Evolutionary conservation across 2,329 filamentous ascomycete species (phyloP).

Genomic region (Cadophora luteo-olivacea): DNA sequence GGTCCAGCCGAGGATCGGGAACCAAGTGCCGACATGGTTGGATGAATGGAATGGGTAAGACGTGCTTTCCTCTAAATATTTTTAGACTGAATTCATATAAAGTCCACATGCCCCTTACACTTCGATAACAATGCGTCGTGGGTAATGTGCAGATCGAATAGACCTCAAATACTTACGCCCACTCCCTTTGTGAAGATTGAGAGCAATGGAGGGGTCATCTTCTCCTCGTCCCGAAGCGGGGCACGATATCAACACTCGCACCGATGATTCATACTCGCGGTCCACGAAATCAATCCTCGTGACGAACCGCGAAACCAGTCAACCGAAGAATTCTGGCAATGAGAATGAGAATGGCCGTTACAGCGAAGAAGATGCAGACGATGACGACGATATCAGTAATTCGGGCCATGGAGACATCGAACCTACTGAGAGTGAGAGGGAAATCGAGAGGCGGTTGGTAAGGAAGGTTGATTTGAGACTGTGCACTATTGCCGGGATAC

Average conservation of each 20-base stretch:
- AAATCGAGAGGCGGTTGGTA: constrained; percentile 54
- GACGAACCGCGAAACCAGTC: background rate
- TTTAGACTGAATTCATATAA: background rate
- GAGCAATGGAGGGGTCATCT: constrained; percentile 10
- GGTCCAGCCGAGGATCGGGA: background rate
- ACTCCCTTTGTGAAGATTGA: background rate
- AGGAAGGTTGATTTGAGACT: constrained; percentile 71
- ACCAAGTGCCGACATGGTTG: background rate
- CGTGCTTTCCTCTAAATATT: background rate
- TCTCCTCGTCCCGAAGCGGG: background rate
- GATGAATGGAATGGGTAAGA: background rate
- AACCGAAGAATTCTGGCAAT: background rate
- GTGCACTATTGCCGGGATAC: constrained; percentile 73
- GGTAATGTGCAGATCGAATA: background rate
- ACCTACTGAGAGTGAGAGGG: background rate
- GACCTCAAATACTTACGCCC: background rate
- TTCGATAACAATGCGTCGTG: background rate
- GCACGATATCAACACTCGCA: background rate
- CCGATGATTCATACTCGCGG: background rate
- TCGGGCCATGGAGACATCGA: background rate
- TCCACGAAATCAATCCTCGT: constrained; percentile 6
- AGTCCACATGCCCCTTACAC: background rate
- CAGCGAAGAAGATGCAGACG: background rate
- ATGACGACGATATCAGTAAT: background rate
- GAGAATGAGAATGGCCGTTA: background rate